A percentile compares a stretch with the other conserved stretches of the same genome.
phyloP scores from a whole-genome alignment of 2,329 filamentous ascomycete species.

The Arthrobotrys musiformis region DNA sequence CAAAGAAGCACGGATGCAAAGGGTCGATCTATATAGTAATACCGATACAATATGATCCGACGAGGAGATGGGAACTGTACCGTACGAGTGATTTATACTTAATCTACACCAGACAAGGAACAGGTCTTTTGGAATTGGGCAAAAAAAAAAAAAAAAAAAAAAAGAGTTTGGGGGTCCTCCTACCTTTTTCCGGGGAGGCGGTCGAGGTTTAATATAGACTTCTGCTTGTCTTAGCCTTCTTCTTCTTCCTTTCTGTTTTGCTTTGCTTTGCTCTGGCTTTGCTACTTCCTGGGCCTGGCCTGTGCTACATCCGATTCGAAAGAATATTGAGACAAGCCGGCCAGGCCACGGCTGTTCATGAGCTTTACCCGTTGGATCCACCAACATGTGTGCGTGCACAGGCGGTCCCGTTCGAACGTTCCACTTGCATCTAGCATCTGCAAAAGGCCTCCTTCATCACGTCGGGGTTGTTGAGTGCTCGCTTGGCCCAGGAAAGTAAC shows the following conservation, averaged over 20 bases:
- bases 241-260: not conserved
- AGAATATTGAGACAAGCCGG: not conserved
- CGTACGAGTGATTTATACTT: conserved; percentile 48
- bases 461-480: not conserved
- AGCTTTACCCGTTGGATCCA: conserved; percentile 14
- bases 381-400: conserved; percentile 3
- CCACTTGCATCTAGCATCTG: conserved; percentile 26
- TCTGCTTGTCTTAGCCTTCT: not conserved
- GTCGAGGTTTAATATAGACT: conserved; percentile 41
- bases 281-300: not conserved
- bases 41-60: no score
- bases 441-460: not conserved
- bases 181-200: conserved; percentile 40
- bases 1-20: conserved; percentile 15
- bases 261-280: not conserved
- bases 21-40: conserved; percentile 31
- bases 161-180: conserved; percentile 32
- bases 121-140: not conserved
- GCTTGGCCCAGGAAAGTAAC: not conserved
- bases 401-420: not conserved
- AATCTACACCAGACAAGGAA: conserved; percentile 20
- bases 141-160: conserved; percentile 11
- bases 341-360: conserved; percentile 5
- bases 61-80: conserved; percentile 26
- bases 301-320: conserved; percentile 10